Evolutionary conservation across 108 stramenopile species (phyloP), one percentile per base, ranked within the genome.

Genomic region (Nitzschia sp.): DNA sequence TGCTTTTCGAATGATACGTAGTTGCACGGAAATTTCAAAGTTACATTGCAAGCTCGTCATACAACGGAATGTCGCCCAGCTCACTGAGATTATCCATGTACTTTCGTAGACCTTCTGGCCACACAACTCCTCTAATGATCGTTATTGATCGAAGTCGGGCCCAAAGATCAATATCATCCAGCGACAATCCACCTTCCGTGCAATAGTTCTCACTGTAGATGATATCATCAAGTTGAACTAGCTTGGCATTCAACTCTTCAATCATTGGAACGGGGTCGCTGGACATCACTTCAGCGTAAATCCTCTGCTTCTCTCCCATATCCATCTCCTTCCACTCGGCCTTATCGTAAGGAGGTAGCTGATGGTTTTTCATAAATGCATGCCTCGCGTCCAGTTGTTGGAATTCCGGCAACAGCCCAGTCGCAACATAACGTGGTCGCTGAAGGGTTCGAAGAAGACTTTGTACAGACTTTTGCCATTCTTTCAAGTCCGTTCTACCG

Each of bases 141-240:
- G 91, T 95, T 60, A 97, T 88, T 33, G 86, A 88, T 72, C 96
- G 84, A 62, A 97, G 79, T 46, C 96, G 84, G 24, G 91, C 70
- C 93, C 94, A 97, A 46, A 97, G 75, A 66, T 97, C 96, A 33
- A 97, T 67, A 76, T 97, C 96, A 70, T 97, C 96, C 62, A 89
- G 68, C 56, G 82, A 82, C 28, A 97, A 63, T 33, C 96, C 96
- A 8, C 93, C 96, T 54, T 84, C 90, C 27, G 82, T 88, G 54
- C 91, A 94, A 71, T 86, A 88, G 46, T 93, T 72, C 54, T 89
- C 88, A 38, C 85, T 79, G 76, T 76, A 82, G 23, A 97, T 71
- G 68, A 92, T 84, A 77, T 93, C 92, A 58, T 97, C 88, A 46
- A 97, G 69, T 47, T 92, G 93, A 0, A 91, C 80, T 3, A 97